Evolutionary conservation across 768 basidiomycete genomes (phyloP).

Genomic region (Termitomyces sp.): DNA sequence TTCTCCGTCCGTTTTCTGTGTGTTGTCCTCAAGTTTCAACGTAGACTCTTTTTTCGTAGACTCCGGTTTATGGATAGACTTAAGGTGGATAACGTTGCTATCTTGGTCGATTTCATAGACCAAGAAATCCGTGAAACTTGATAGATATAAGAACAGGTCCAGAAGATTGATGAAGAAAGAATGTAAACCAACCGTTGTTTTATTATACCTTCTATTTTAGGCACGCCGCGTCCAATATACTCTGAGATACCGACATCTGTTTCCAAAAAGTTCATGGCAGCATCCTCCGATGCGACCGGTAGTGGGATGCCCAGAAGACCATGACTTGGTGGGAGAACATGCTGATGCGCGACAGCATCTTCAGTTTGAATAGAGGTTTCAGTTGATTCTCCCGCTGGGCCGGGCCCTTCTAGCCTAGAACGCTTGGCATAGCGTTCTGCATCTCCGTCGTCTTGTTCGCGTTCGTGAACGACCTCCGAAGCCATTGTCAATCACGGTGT

Average conservation of each 20-base stretch:
- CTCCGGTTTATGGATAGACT: constrained; percentile 68
- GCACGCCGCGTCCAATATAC: constrained; percentile 66
- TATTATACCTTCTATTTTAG: constrained; percentile 85
- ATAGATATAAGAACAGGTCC: neutral
- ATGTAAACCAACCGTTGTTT: constrained; percentile 75
- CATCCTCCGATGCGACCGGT: constrained; percentile 42
- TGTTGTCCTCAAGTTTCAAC: constrained; percentile 11
- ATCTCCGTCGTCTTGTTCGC: constrained; percentile 43
- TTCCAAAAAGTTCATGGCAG: constrained; percentile 60
- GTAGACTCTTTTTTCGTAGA: constrained; percentile 38
- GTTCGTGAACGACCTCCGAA: constrained; percentile 35
- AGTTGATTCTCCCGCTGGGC: constrained; percentile 3
- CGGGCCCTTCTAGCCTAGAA: constrained; percentile 28
- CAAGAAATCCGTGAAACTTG: constrained; percentile 94
- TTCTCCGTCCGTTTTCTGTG: constrained; percentile 12
- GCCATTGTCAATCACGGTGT: constrained; percentile 21
- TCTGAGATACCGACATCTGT: constrained; percentile 87
- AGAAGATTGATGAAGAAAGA: neutral
- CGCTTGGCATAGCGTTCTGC: constrained; percentile 40
- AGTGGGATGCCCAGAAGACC: constrained; percentile 54
- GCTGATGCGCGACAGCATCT: constrained; percentile 16
- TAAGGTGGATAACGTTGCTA: constrained; percentile 74
- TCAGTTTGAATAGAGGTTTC: neutral
- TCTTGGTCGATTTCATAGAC: constrained; percentile 88
- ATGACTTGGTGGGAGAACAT: constrained; percentile 71